phyloP scores from a whole-genome alignment of 768 basidiomycete species.

The Infundibulicybe gibba region DNA sequence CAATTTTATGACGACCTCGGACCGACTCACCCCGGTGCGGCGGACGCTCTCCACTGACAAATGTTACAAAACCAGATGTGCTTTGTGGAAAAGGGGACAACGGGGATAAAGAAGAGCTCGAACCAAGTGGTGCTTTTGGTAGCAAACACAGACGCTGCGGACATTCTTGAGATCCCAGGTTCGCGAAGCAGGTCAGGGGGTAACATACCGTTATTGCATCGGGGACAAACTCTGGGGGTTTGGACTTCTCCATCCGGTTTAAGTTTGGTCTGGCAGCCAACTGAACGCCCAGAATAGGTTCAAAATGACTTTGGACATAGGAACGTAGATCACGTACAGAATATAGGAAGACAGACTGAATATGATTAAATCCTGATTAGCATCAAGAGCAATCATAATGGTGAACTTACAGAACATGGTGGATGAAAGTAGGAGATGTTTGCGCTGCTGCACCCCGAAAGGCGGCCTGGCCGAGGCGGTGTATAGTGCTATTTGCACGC shows the following conservation, averaged over 20 bases:
- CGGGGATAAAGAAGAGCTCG: conserved; percentile 70
- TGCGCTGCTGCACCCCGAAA: too few relatives aligned
- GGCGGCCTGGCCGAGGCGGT: too few relatives aligned
- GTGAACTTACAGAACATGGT: too few relatives aligned
- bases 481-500: too few relatives aligned
- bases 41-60: conserved; percentile 60
- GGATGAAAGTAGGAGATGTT: too few relatives aligned
- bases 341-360: background rate
- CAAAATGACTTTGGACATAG: background rate
- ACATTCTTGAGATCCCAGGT: conserved; percentile 4
- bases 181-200: background rate
- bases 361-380: too few relatives aligned
- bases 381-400: too few relatives aligned
- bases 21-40: conserved; percentile 44
- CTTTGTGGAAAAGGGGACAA: conserved; percentile 60
- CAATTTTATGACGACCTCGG: too few relatives aligned
- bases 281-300: conserved; percentile 26
- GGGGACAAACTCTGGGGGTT: conserved; percentile 56
- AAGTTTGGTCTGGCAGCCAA: conserved; percentile 62
- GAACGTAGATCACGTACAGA: background rate
- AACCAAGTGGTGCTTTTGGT: conserved; percentile 73
- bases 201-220: conserved; percentile 68
- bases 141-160: conserved; percentile 51
- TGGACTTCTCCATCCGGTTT: conserved; percentile 50
- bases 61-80: conserved; percentile 71